A percentile compares a stretch with the other conserved stretches of the same genome.
These are phyloP conservation scores for Trypanosoma conorhini DNA, from an alignment of 208 protist genomes.

Conservation along the genomic window DNA sequence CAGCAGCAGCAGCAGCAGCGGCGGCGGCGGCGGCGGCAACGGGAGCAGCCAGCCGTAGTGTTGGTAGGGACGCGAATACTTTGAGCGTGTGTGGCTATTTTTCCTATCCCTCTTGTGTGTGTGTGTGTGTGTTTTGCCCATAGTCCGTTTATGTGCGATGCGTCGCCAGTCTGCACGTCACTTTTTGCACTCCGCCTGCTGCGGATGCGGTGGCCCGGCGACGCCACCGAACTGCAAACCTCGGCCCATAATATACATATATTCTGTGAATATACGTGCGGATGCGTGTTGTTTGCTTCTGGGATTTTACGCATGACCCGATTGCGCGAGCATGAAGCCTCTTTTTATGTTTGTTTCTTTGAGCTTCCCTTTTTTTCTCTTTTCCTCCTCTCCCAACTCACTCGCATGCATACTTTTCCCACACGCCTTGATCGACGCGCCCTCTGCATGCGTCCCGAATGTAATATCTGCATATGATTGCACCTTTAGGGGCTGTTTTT, in stretches of 20 bases:
- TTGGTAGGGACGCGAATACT: conserved; percentile 59
- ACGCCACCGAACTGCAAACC: no score
- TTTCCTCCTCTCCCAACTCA: no score
- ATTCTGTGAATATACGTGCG: conserved; percentile 5
- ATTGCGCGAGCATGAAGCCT: no score
- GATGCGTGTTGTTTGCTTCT: conserved; percentile 1
- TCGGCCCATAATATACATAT: background rate
- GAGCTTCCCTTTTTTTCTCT: no score
- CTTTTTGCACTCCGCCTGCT: no score
- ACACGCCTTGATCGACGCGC: background rate
- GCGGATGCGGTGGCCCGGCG: no score
- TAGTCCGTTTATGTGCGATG: background rate
- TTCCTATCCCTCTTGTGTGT: background rate
- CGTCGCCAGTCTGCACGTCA: no score
- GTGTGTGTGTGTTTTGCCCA: background rate
- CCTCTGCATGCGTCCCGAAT: background rate
- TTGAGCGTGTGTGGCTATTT: background rate
- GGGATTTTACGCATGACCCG: no score
- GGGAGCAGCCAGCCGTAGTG: background rate
- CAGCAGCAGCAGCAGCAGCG: conserved; percentile 23
- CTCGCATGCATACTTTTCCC: background rate
- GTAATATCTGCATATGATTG: no score
- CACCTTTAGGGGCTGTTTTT: no score
- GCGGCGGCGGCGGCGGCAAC: background rate
- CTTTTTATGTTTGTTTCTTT: conserved; percentile 15